A percentile compares a stretch with the other conserved stretches of the same genome.
These are phyloP conservation scores for Coemansia sp. DNA, from an alignment of 192 early-diverging fungal genomes.

Conservation along the genomic window DNA sequence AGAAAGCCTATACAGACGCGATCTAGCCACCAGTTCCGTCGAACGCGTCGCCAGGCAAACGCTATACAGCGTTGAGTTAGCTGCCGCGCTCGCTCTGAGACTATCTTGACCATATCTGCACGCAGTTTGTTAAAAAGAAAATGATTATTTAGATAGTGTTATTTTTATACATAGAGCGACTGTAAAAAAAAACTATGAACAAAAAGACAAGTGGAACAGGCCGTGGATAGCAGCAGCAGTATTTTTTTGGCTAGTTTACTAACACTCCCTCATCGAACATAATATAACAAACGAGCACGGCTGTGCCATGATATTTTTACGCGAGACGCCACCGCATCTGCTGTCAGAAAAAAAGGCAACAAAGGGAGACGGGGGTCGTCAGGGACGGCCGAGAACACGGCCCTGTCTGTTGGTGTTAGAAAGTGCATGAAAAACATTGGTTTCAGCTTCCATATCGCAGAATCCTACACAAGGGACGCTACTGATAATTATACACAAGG, in stretches of 20 bases:
- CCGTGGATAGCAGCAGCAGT: too few species aligned
- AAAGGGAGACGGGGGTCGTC: neutral
- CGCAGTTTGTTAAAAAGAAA: neutral
- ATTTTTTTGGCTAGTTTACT: too few species aligned
- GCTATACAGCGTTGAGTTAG: neutral
- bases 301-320: neutral
- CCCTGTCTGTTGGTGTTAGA: neutral
- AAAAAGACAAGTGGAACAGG: neutral
- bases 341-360: neutral
- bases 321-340: neutral
- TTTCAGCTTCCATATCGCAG: neutral
- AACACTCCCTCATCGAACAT: too few species aligned
- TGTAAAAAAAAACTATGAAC: neutral
- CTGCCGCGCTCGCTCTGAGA: constrained; percentile 10
- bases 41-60: constrained; percentile 29
- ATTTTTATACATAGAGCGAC: too few species aligned
- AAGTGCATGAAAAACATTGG: neutral
- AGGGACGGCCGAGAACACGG: too few species aligned
- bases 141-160: too few species aligned
- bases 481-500: constrained; percentile 7
- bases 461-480: neutral
- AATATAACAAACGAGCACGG: neutral
- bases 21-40: constrained; percentile 57
- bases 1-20: constrained; percentile 36
- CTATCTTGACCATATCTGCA: constrained; percentile 8